These are phyloP conservation scores for Penicillium sp. DNA, from an alignment of 2,329 filamentous ascomycete species.

Conservation along the genomic window DNA sequence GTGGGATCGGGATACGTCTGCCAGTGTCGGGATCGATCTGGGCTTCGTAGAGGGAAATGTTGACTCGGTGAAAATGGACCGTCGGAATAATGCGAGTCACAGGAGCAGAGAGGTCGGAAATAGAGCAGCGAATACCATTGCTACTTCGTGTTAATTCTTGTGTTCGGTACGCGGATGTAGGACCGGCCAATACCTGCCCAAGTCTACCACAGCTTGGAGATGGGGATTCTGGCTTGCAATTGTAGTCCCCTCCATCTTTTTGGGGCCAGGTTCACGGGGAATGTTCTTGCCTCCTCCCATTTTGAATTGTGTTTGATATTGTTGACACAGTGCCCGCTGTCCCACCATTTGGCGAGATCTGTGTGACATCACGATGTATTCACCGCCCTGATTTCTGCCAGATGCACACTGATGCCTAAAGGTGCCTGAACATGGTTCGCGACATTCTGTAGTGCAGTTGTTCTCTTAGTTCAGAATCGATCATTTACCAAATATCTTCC, in stretches of 20 bases:
- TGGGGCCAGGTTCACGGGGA: not conserved
- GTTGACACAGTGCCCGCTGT: not conserved
- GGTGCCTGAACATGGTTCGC: not conserved
- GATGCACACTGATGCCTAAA: not conserved
- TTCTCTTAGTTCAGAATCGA: too few species aligned
- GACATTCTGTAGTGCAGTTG: not conserved
- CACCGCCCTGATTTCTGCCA: not conserved
- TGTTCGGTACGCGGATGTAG: not conserved
- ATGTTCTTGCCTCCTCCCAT: constrained; percentile 7
- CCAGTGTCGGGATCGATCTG: constrained; percentile 44
- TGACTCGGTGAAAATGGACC: constrained; percentile 71
- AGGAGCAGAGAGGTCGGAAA: constrained; percentile 71
- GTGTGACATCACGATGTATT: not conserved
- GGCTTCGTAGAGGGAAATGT: constrained; percentile 83
- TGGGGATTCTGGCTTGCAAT: constrained; percentile 10
- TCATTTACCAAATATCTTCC: not conserved
- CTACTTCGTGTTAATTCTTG: constrained; percentile 32
- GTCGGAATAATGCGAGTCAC: constrained; percentile 72
- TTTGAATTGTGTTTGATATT: not conserved
- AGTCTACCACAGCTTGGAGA: constrained; percentile 35
- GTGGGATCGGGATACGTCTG: constrained; percentile 52
- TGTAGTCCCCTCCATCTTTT: not conserved
- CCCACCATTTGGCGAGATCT: not conserved
- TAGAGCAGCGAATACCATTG: constrained; percentile 89
- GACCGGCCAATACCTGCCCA: constrained; percentile 34